A percentile compares a stretch with the other conserved stretches of the same genome.
Conservation (phyloP, 1,284 basidiomycete species). For the Ceratobasidium sp. region DNA sequence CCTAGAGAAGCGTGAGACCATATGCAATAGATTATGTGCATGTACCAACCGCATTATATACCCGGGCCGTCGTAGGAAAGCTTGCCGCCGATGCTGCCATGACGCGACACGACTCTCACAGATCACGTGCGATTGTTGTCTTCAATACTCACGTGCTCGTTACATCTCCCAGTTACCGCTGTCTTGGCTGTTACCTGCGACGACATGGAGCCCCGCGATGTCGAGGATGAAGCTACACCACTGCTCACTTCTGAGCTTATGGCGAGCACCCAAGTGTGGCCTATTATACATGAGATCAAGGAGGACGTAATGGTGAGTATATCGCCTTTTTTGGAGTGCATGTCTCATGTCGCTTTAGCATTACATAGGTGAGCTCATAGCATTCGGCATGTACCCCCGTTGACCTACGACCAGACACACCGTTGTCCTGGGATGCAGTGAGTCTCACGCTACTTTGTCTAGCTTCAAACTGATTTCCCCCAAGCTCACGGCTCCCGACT, state of each 20-base stretch:
- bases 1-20: neutral
- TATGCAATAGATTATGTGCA: neutral
- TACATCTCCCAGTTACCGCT: neutral
- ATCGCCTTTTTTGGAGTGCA: neutral
- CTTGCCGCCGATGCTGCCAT: slow-evolving; percentile 47
- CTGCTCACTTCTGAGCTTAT: slow-evolving; percentile 45
- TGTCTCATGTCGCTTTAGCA: slow-evolving; percentile 61
- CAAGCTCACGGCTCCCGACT: slow-evolving; percentile 83
- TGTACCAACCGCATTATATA: slow-evolving; percentile 78
- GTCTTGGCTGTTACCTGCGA: neutral
- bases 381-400: neutral
- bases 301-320: slow-evolving; percentile 44
- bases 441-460: slow-evolving; percentile 51
- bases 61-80: slow-evolving; percentile 55
- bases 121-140: slow-evolving; percentile 38
- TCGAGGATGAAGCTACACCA: slow-evolving; percentile 40
- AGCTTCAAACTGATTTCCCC: slow-evolving; percentile 8
- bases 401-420: slow-evolving; percentile 70
- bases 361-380: slow-evolving; percentile 68
- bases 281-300: slow-evolving; percentile 48
- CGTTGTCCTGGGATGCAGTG: slow-evolving; percentile 80
- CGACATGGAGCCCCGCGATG: slow-evolving; percentile 40
- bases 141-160: slow-evolving; percentile 34
- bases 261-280: slow-evolving; percentile 45
- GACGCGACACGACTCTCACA: slow-evolving; percentile 46